phyloP scores from a whole-genome alignment of 805 yeast genomes.

The Metschnikowia dekortorum region DNA sequence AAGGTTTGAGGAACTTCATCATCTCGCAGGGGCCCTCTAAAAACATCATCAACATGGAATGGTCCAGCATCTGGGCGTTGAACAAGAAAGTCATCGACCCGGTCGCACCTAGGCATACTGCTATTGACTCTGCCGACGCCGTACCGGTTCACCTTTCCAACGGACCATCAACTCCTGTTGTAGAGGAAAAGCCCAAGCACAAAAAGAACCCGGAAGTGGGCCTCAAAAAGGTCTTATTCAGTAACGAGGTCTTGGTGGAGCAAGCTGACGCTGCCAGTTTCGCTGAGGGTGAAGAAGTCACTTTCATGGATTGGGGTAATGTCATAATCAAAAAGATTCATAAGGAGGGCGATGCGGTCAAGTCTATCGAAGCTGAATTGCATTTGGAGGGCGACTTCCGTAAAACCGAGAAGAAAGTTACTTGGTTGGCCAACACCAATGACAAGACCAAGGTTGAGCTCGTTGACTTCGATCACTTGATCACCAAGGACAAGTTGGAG shows the following conservation, averaged over 20 bases:
- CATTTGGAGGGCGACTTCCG: constrained; percentile 96
- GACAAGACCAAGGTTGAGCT: constrained; percentile 72
- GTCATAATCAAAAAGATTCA: constrained; percentile 68
- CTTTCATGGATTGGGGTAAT: constrained; percentile 99
- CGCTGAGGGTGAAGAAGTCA: constrained; percentile 83
- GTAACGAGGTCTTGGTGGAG: constrained; percentile 66
- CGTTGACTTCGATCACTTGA: constrained; percentile 89
- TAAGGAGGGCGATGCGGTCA: constrained; percentile 56
- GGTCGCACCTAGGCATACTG: constrained; percentile 91
- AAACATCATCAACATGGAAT: constrained; percentile 93
- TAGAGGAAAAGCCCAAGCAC: constrained; percentile 84
- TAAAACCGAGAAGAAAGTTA: constrained; percentile 89
- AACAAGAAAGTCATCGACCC: constrained; percentile 98
- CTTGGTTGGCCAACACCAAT: constrained; percentile 86
- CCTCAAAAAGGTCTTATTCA: constrained; percentile 67
- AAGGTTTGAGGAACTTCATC: constrained; percentile 91
- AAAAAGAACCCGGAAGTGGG: constrained; percentile 94
- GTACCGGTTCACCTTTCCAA: constrained; percentile 64
- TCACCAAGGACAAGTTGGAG: constrained; percentile 90
- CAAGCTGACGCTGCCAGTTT: constrained; percentile 73
- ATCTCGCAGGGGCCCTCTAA: constrained; percentile 97
- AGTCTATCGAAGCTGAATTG: constrained; percentile 67
- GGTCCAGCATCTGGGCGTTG: constrained; percentile 97
- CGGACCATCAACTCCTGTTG: constrained; percentile 60
- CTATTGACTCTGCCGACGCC: constrained; percentile 59